Evolutionary conservation across 768 basidiomycete genomes (phyloP).

Genomic region (Pisolithus microcarpus): DNA sequence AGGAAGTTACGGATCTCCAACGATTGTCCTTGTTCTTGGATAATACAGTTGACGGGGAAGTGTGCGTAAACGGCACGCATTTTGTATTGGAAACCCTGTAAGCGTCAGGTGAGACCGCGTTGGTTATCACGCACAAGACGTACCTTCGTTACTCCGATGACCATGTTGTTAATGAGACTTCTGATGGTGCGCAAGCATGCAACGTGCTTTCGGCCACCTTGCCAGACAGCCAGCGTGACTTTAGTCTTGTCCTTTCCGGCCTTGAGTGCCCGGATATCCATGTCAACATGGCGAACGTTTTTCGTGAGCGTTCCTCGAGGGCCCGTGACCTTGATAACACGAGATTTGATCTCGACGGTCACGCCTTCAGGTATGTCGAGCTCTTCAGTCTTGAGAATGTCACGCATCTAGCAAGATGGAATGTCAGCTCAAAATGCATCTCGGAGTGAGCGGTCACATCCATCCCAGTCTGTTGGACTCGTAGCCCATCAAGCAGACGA

Average conservation of each 20-base stretch:
- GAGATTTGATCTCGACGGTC: slow-evolving; percentile 81
- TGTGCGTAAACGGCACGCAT: slow-evolving; percentile 99
- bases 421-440: slow-evolving; percentile 28
- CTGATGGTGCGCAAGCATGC: slow-evolving; percentile 96
- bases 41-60: slow-evolving; percentile 99
- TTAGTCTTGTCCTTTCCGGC: slow-evolving; percentile 56
- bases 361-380: slow-evolving; percentile 83
- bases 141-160: slow-evolving; percentile 94
- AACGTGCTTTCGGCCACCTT: slow-evolving; percentile 96
- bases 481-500: slow-evolving; percentile 1
- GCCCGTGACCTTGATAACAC: slow-evolving; percentile 86
- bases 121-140: slow-evolving; percentile 6
- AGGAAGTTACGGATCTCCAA: slow-evolving; percentile 94
- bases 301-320: slow-evolving; percentile 91
- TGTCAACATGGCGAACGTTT: slow-evolving; percentile 87
- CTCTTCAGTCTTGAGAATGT: slow-evolving; percentile 90
- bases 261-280: slow-evolving; percentile 85
- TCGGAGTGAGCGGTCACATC: slow-evolving; percentile 31
- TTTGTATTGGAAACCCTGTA: slow-evolving; percentile 98
- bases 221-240: slow-evolving; percentile 93
- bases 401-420: slow-evolving; percentile 62
- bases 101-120: background rate
- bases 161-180: slow-evolving; percentile 95
- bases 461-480: slow-evolving; percentile 15
- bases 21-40: slow-evolving; percentile 62